Percentiles rank a stretch among this genome's conserved stretches.
Conservation (phyloP, 2,329 filamentous ascomycete species). For the Colletotrichum sp. region DNA sequence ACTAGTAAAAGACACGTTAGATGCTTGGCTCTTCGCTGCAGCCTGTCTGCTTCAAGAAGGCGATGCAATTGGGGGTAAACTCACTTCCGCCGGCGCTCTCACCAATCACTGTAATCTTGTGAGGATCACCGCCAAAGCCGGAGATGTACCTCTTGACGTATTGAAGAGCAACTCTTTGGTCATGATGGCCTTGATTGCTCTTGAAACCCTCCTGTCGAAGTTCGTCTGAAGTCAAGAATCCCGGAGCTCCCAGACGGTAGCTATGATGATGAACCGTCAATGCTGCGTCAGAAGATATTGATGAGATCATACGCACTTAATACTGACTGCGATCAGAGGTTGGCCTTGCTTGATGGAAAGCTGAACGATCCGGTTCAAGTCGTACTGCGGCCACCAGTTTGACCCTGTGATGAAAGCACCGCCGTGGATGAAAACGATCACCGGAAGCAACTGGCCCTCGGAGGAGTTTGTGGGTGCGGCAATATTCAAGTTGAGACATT, state of each 20-base stretch:
- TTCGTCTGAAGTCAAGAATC: slow-evolving; percentile 54
- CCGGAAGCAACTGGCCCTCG: slow-evolving; percentile 43
- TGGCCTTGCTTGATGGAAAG: slow-evolving; percentile 44
- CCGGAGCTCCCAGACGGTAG: slow-evolving; percentile 50
- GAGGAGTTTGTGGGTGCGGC: slow-evolving; percentile 41
- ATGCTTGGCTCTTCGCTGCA: not conserved
- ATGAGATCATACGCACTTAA: slow-evolving; percentile 43
- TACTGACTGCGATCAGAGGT: slow-evolving; percentile 50
- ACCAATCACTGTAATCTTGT: slow-evolving; percentile 41
- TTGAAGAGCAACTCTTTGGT: slow-evolving; percentile 36
- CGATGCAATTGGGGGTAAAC: slow-evolving; percentile 7
- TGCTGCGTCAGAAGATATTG: not conserved
- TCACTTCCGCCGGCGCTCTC: slow-evolving; percentile 53
- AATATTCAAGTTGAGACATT: slow-evolving; percentile 59
- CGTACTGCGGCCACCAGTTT: slow-evolving; percentile 58
- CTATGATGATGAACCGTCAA: slow-evolving; percentile 26
- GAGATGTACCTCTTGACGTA: slow-evolving; percentile 37
- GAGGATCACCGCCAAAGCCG: slow-evolving; percentile 38
- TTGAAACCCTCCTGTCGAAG: slow-evolving; percentile 48
- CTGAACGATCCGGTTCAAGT: slow-evolving; percentile 48
- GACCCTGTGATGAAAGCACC: slow-evolving; percentile 55
- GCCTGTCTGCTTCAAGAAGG: not conserved
- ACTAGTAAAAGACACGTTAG: not conserved
- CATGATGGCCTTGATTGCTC: slow-evolving; percentile 48
- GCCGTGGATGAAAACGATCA: slow-evolving; percentile 59